Base-by-base conservation (phyloP, 1,284 basidiomycete species). In the Ganoderma resinaceum region DNA sequence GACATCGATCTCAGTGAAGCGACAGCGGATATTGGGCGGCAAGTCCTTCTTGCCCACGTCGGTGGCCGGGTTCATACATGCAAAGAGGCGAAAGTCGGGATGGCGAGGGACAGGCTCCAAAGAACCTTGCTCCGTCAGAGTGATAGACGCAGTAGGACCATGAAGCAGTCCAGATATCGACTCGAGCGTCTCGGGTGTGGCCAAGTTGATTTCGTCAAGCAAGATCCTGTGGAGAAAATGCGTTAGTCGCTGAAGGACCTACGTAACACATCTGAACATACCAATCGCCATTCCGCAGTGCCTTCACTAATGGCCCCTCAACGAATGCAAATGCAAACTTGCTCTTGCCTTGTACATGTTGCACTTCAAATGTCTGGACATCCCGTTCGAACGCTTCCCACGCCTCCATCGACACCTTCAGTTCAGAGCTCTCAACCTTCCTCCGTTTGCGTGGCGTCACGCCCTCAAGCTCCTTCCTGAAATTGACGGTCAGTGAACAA, bases 61-160 rank as follows among this genome's bases (percentile, higher is more conserved):
- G 2, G 97, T 99, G 0, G 98, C 98, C 2, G 98, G 98, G 78
- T 99, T 99, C 98, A 99, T 99, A 79, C 98, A 99, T 1, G 96
- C 97, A 76, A 99, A 99, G 9, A 99, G 84, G 33, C 97, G 93
- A 82, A 99, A 99, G 75, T 98, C 92, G 23, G 95, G 91, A 79
- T 99, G 98, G 0, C 98, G 92, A 40, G 91, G 91, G 33, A 99
- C 87, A 0, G 95, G 94, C 76, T 97, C 95, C 66, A 99, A 82
- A 37, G 96, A 94, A 1, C 97, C 98, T 78, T 96, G 91, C 78
- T 99, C 98, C 0, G 96, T 97, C 65, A 99, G 84, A 0, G 96
- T 95, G 67, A 99, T 91, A 0, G 97, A 99, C 0, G 95, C 90
- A 9, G 88, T 90, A 0, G 95, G 88, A n/a, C 92, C 89, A 75